Evolutionary conservation across 108 stramenopile genomes (phyloP).

Genomic region (Schizochytrium sp.): DNA sequence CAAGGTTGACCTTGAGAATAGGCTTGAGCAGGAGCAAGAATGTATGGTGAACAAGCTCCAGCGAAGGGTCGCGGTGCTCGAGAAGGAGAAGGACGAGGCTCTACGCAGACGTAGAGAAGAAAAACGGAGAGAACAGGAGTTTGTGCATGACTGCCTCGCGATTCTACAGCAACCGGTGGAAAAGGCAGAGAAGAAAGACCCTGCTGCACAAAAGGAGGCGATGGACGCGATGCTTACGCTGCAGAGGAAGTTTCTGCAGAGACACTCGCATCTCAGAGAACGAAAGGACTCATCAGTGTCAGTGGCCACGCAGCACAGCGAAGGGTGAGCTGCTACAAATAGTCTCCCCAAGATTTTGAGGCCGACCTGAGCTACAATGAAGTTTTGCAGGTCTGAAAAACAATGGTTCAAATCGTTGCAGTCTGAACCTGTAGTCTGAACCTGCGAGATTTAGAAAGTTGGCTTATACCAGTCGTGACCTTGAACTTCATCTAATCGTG

Average conservation of each 20-base stretch:
- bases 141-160: not conserved
- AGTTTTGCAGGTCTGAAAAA: no score
- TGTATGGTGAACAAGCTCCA: conserved; percentile 59
- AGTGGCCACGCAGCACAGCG: not conserved
- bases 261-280: conserved; percentile 10
- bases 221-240: not conserved
- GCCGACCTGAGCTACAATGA: no score
- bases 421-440: no score
- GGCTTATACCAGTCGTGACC: no score
- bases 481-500: no score
- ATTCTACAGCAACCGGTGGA: not conserved
- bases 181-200: not conserved
- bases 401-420: no score
- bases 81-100: conserved; percentile 31
- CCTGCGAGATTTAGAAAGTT: no score
- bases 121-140: not conserved
- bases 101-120: conserved; percentile 37
- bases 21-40: conserved; percentile 56
- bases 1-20: conserved; percentile 57
- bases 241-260: not conserved
- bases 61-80: conserved; percentile 41
- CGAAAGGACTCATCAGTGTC: conserved; percentile 30
- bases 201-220: not conserved
- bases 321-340: no score
- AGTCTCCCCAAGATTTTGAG: no score